Evolutionary conservation across 805 yeast species (phyloP).

Genomic region (Candida sithepensis): DNA sequence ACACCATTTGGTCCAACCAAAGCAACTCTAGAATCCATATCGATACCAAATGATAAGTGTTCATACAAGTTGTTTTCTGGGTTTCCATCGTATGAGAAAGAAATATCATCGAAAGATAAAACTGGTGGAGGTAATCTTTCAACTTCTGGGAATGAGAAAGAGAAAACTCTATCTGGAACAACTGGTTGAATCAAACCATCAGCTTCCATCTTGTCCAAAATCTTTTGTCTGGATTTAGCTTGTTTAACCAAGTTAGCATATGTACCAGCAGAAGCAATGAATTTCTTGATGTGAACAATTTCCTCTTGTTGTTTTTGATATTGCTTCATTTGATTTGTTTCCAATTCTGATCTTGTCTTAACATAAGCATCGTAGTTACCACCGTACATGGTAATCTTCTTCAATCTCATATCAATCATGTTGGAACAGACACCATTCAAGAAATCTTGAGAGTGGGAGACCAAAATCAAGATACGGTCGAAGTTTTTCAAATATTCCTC

Average conservation of each 20-base stretch:
- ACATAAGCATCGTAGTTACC: slow-evolving; percentile 98
- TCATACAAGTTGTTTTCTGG: slow-evolving; percentile 86
- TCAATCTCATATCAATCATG: slow-evolving; percentile 95
- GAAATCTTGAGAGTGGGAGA: slow-evolving; percentile 99
- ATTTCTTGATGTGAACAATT: slow-evolving; percentile 95
- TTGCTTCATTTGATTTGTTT: slow-evolving; percentile 97
- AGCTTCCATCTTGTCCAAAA: slow-evolving; percentile 99
- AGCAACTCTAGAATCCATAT: slow-evolving; percentile 98
- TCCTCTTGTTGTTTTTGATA: slow-evolving; percentile 98
- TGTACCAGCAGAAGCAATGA: slow-evolving; percentile 99
- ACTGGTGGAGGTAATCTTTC: slow-evolving; percentile 99
- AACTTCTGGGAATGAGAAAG: slow-evolving; percentile 90
- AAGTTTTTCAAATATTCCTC: slow-evolving; percentile 95
- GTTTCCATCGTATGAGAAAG: slow-evolving; percentile 84
- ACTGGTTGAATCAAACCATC: slow-evolving; percentile 95
- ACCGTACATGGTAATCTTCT: slow-evolving; percentile 75
- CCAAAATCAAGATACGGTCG: slow-evolving; percentile 89
- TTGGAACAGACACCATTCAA: slow-evolving; percentile 96
- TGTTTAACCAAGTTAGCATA: slow-evolving; percentile 98
- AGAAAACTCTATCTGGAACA: slow-evolving; percentile 86
- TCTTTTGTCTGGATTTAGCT: slow-evolving; percentile 99
- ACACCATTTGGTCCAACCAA: slow-evolving; percentile 99
- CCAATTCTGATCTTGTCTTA: slow-evolving; percentile 91
- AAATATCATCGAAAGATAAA: slow-evolving; percentile 90
- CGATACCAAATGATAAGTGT: slow-evolving; percentile 93